Conservation (phyloP, 345 rosid species). For the Heritiera fomes region DNA sequence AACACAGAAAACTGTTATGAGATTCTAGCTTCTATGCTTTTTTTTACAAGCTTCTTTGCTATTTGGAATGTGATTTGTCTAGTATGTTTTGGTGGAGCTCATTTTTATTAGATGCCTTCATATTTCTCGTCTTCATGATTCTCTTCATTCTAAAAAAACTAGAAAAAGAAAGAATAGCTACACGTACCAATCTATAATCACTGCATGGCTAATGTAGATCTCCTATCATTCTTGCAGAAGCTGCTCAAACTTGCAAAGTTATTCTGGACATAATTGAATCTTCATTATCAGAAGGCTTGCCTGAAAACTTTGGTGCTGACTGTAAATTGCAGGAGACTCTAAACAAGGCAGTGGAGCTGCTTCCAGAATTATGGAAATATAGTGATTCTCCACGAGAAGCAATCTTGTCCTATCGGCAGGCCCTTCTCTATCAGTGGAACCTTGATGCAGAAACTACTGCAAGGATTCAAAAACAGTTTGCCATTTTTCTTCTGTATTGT, state of each 20-base stretch:
- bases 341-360: conserved; percentile 74
- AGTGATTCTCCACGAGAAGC: conserved; percentile 63
- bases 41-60: neutral
- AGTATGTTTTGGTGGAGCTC: neutral
- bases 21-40: neutral
- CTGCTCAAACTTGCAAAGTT: conserved; percentile 81
- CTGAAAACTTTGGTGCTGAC: conserved; percentile 65
- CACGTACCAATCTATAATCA: neutral
- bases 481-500: conserved; percentile 70
- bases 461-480: conserved; percentile 73
- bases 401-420: conserved; percentile 63
- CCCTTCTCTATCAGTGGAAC: conserved; percentile 72
- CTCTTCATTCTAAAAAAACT: neutral
- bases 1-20: neutral
- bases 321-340: conserved; percentile 76
- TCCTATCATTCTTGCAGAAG: conserved; percentile 63
- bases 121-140: neutral
- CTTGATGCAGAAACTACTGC: conserved; percentile 63
- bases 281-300: conserved; percentile 72
- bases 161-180: neutral
- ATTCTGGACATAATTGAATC: conserved; percentile 81
- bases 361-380: conserved; percentile 81
- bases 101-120: neutral
- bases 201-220: conserved; percentile 32
- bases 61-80: conserved; percentile 3